A percentile compares a stretch with the other conserved stretches of the same genome.
phyloP scores from a whole-genome alignment of 768 basidiomycete species.

The Trametes coccinea region DNA sequence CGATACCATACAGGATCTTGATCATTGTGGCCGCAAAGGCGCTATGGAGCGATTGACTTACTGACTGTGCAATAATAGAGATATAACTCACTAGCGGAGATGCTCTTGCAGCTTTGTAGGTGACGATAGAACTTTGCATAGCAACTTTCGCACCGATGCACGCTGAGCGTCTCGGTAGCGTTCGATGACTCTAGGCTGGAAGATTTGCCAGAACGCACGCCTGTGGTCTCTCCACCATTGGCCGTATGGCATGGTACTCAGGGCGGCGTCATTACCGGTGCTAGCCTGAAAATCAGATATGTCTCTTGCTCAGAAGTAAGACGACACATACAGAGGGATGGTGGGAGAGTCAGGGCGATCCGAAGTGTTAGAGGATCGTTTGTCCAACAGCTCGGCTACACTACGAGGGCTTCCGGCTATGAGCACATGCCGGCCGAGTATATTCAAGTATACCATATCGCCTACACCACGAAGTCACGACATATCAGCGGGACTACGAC shows the following conservation, averaged over 20 bases:
- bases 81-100: conserved; percentile 7
- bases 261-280: not conserved
- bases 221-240: conserved; percentile 15
- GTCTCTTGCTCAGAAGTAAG: not conserved
- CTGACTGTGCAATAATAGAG: not conserved
- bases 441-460: conserved; percentile 12
- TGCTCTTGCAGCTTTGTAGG: conserved; percentile 6
- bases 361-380: conserved; percentile 11
- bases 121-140: not conserved
- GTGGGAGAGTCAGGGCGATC: conserved; percentile 10
- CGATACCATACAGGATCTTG: conserved; percentile 10
- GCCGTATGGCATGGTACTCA: conserved; percentile 11
- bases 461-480: not conserved
- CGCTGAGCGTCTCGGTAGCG: not conserved
- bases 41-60: not conserved
- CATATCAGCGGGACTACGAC: too few species aligned
- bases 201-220: conserved; percentile 16
- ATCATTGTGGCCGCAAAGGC: conserved; percentile 17
- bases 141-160: not conserved
- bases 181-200: not conserved
- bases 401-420: conserved; percentile 3
- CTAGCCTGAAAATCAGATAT: not conserved
- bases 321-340: conserved; percentile 5
- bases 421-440: conserved; percentile 2
- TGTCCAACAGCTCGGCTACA: conserved; percentile 8